Evolutionary conservation across 2,329 filamentous ascomycete species (phyloP), one percentile per base, ranked within the genome.

Genomic region (Aspergillus brunneoviolaceus): DNA sequence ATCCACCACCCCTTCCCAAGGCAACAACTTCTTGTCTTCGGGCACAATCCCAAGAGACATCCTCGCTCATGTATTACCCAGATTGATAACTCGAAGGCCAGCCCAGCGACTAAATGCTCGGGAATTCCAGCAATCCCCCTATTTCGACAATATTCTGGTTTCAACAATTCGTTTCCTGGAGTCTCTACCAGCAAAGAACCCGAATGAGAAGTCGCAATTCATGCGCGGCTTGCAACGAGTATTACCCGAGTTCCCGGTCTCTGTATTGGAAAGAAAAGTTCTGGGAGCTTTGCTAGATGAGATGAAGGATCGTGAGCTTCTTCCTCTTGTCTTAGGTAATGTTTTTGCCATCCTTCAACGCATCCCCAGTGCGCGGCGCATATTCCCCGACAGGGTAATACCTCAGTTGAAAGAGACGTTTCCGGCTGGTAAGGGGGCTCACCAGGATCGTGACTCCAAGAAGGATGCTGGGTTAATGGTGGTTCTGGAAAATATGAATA

Each of bases 141-240:
- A 96, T 73, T 99, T 99, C 73, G 92, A 99, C 77, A 99, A 98
- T 70, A 91, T 98, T 50, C 82, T 99, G 4, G 92, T 99, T 23
- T 96, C 93, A 0, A 97, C 95, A 0, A 96, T 99, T 63, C 90
- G 95, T 12, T 99, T 99, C 71, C 81, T 99, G 27, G 95, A 99
- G 69, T 85, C 88, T 0, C 86, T 99, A 60, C 94, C 95, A 0
- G 91, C 91, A 35, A 99, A 99, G 79, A 96, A 92, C 1, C 84
- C 91, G 0, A 90, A 87, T 63, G 95, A 99, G 72, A 99, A 99
- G 74, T 84, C 89, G 6, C 89, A 92, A 60, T 99, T 99, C 73
- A 86, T 99, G 84, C 87, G 92, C 57, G 95, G 95, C 0, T 80
- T 99, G 10, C 88, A 89, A 66, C 89, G 92, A 56, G 92, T 99